phyloP scores from a whole-genome alignment of 768 basidiomycete genomes.

The Amylocystis lapponica region DNA sequence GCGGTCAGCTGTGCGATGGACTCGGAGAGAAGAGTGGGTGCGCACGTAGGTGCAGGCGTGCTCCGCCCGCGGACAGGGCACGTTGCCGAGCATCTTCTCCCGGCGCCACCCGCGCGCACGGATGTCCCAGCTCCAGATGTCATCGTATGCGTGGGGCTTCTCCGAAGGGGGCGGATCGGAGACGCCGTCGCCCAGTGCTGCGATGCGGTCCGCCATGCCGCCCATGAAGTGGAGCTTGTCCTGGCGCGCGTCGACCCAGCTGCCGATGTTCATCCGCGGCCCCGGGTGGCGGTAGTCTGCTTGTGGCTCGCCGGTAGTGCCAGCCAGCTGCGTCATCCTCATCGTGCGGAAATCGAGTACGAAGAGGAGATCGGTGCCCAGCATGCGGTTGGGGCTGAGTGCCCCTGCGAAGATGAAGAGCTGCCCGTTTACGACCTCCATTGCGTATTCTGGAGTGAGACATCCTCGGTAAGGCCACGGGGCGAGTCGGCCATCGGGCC shows the following conservation, averaged over 20 bases:
- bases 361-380: conserved; percentile 35
- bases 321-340: conserved; percentile 27
- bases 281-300: conserved; percentile 25
- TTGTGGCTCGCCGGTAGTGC: conserved; percentile 4
- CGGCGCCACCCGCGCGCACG: conserved; percentile 23
- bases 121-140: conserved; percentile 35
- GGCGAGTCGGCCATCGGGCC: neutral
- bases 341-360: conserved; percentile 30
- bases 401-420: conserved; percentile 36
- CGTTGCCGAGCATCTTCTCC: conserved; percentile 29
- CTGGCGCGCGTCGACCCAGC: conserved; percentile 29
- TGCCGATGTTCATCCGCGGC: conserved; percentile 27
- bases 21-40: conserved; percentile 3
- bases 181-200: no score
- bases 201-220: conserved; percentile 31
- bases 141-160: conserved; percentile 23
- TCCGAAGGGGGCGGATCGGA: conserved; percentile 20
- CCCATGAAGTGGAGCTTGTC: conserved; percentile 29
- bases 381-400: conserved; percentile 17
- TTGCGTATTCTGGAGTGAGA: conserved; percentile 12
- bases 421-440: conserved; percentile 22
- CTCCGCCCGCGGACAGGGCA: conserved; percentile 29
- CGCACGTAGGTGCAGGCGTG: conserved; percentile 28
- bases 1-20: no score
- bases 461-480: conserved; percentile 12